phyloP scores from a whole-genome alignment of 2,329 filamentous ascomycete genomes.

The Penicillium sp. region DNA sequence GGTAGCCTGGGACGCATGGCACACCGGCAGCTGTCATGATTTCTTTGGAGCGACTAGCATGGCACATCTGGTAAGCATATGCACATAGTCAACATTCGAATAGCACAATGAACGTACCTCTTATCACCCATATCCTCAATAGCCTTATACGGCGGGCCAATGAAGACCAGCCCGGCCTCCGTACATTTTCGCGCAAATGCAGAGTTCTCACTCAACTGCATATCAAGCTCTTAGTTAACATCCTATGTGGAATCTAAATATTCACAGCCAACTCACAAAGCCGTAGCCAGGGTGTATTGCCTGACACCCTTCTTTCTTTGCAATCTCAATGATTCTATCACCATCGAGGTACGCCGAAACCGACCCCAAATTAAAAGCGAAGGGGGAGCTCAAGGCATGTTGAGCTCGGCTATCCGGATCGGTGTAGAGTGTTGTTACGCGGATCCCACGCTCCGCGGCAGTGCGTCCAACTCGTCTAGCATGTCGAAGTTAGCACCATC shows the following conservation, averaged over 20 bases:
- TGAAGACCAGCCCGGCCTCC: conserved; percentile 87
- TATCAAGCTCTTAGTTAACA: background rate
- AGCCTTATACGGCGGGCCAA: conserved; percentile 79
- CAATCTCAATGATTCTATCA: conserved; percentile 84
- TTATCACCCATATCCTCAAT: conserved; percentile 88
- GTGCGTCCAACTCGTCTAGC: conserved; percentile 76
- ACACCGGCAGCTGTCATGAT: conserved; percentile 97
- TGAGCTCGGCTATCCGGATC: conserved; percentile 84
- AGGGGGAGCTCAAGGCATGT: conserved; percentile 81
- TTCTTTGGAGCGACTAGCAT: conserved; percentile 70
- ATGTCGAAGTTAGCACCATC: conserved; percentile 9
- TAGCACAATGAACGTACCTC: conserved; percentile 49
- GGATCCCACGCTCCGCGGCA: conserved; percentile 82
- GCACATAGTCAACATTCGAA: background rate
- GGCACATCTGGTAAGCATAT: conserved; percentile 8
- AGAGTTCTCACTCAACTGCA: conserved; percentile 79
- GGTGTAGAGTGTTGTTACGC: conserved; percentile 91
- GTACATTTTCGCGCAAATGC: conserved; percentile 84
- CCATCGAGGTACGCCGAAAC: conserved; percentile 89
- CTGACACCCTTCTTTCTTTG: conserved; percentile 80
- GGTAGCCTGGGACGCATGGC: conserved; percentile 93
- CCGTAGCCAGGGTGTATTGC: conserved; percentile 96
- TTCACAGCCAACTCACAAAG: conserved; percentile 53
- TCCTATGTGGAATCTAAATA: background rate
- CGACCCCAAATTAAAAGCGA: conserved; percentile 78